Percentiles rank a stretch among this genome's conserved stretches.
Evolutionary conservation across 768 basidiomycete genomes (phyloP).

Genomic region (Kwoniella heveanensis): DNA sequence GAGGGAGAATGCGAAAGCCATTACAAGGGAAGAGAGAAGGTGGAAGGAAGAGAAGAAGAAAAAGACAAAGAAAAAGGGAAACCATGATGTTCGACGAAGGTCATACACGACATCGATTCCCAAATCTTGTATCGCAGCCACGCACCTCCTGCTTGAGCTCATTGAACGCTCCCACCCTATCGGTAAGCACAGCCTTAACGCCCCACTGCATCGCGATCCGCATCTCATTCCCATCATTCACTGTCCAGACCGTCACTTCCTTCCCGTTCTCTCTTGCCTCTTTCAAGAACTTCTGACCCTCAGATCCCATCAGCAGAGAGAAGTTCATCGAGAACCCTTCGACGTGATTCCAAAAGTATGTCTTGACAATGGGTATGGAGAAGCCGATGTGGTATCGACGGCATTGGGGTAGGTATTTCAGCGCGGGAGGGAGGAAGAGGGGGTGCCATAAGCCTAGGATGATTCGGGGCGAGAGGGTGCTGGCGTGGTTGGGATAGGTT

Average conservation of each 20-base stretch:
- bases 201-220: constrained; percentile 51
- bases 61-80: too few relatives aligned
- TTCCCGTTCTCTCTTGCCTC: constrained; percentile 54
- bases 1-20: not conserved
- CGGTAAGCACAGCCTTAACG: constrained; percentile 55
- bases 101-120: too few relatives aligned
- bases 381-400: constrained; percentile 56
- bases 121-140: too few relatives aligned
- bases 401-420: constrained; percentile 48
- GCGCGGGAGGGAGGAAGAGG: constrained; percentile 53
- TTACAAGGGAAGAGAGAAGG: too few relatives aligned
- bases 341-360: constrained; percentile 55
- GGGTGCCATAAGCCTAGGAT: constrained; percentile 58
- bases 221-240: constrained; percentile 55
- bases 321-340: constrained; percentile 55
- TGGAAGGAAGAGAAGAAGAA: too few relatives aligned
- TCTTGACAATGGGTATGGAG: constrained; percentile 44
- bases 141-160: constrained; percentile 48
- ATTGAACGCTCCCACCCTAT: constrained; percentile 47
- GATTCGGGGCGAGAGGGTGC: constrained; percentile 49
- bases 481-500: constrained; percentile 38
- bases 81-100: too few relatives aligned
- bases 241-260: constrained; percentile 56
- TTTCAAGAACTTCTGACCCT: constrained; percentile 53
- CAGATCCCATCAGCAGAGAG: constrained; percentile 45